Evolutionary conservation across 805 yeast genomes (phyloP).

Genomic region (Kuraishia hungarica): DNA sequence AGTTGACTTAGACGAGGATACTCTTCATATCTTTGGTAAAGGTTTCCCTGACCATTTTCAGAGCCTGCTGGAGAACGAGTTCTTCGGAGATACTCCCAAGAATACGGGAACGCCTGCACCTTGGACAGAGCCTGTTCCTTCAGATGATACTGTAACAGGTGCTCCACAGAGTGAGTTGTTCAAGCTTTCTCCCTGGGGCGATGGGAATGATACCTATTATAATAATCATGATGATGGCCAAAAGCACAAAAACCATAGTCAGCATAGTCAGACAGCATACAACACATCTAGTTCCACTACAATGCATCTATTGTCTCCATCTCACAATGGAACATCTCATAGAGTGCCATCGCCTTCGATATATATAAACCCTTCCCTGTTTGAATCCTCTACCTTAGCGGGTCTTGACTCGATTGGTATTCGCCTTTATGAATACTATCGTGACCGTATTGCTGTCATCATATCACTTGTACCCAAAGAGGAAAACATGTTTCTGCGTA

Average conservation of each 20-base stretch:
- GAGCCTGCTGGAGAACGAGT: background rate
- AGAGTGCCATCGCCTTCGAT: conserved; percentile 7
- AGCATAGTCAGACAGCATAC: no score
- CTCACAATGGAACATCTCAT: background rate
- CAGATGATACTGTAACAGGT: background rate
- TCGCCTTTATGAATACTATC: conserved; percentile 39
- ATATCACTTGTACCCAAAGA: conserved; percentile 41
- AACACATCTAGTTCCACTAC: background rate
- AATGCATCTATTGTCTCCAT: background rate
- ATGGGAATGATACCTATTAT: no score
- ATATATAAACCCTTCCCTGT: conserved; percentile 20
- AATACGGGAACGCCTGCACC: background rate
- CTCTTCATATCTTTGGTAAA: background rate
- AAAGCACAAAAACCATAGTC: no score
- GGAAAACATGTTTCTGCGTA: conserved; percentile 41
- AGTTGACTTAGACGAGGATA: background rate
- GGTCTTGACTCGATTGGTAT: conserved; percentile 24
- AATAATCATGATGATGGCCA: no score
- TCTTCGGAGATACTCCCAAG: background rate
- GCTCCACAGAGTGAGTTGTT: background rate
- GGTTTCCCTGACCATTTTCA: background rate
- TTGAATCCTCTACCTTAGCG: conserved; percentile 17
- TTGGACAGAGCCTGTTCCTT: background rate
- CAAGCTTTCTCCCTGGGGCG: background rate
- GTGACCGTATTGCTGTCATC: conserved; percentile 31